Evolutionary conservation across 768 basidiomycete species (phyloP), one percentile per base, ranked within the genome.

Genomic region (Leccinum imitatum): DNA sequence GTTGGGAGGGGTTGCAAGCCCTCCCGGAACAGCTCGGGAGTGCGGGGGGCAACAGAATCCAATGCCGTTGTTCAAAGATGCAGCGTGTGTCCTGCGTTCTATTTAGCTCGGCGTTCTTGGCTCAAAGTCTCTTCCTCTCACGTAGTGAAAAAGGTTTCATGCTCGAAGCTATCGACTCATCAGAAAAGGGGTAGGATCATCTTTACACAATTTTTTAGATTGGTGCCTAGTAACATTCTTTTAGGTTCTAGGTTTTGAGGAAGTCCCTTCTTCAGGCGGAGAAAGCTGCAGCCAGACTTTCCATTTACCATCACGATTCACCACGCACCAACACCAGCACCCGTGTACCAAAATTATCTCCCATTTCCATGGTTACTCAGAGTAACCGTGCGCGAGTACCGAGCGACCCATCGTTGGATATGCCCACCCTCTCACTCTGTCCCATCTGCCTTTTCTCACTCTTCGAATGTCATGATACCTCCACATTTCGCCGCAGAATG

Each of bases 1-100:
- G 27, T 27, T 27, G 7, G 27, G 27, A 27, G 27, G 27, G 91
- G 61, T 77, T 93, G 39, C 92, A 95, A 70, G 85, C 87, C 47
- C 81, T 95, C 48, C 91, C 93, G 53, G 85, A 87, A 69, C 81
- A 83, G 50, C 79, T 92, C 46, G 93, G 94, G 50, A 93, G 94
- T 56, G 90, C 90, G 35, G 94, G 92, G 54, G 73, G 74, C 33
- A 79, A 78, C 66, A 79, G 83, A 66, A 86, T 95, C 56, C 83
- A 90, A 96, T 78, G 93, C 93, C 19, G 91, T 27, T 95, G 15
- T 93, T 95, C 77, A 89, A 93, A 69, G 94, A 96, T 75, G 85
- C 93, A 63, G 93, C 91, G 93, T 93, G 80, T 80, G 93, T 84
- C 33, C 39, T 50, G 50, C 57, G 33, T 60, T 61, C 56, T 63